phyloP scores from a whole-genome alignment of 306 rosid species.

The Vigna hirtella region DNA sequence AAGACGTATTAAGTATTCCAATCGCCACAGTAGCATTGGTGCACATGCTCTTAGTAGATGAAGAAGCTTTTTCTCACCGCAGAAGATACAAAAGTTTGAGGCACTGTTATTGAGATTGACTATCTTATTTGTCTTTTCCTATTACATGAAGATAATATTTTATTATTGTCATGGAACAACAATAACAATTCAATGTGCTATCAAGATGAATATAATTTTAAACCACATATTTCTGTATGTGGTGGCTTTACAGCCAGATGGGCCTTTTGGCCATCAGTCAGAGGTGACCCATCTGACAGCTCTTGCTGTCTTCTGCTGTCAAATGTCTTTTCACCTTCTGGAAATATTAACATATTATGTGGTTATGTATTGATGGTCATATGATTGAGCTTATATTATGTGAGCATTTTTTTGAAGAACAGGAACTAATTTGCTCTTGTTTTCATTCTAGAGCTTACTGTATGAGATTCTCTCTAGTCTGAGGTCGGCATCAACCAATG shows the following conservation, averaged over 20 bases:
- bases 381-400: slow-evolving; percentile 33
- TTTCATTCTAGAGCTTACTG: slow-evolving; percentile 67
- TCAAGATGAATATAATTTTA: neutral
- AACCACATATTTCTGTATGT: neutral
- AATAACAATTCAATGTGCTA: no score
- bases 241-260: neutral
- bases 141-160: no score
- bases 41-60: neutral
- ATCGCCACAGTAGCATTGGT: neutral
- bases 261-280: neutral
- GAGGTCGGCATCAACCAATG: slow-evolving; percentile 65
- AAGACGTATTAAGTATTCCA: neutral
- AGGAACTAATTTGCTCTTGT: slow-evolving; percentile 35
- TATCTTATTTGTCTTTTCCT: no score
- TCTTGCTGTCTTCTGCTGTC: neutral
- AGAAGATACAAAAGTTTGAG: neutral
- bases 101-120: no score
- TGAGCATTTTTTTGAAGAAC: slow-evolving; percentile 26
- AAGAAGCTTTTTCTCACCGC: no score
- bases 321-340: neutral
- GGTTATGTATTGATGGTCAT: neutral
- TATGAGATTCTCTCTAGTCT: slow-evolving; percentile 85
- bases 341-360: neutral
- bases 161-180: no score
- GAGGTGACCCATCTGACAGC: neutral